Conservation (phyloP, 2,329 filamentous ascomycete species). For the Achaetomium macrosporum region DNA sequence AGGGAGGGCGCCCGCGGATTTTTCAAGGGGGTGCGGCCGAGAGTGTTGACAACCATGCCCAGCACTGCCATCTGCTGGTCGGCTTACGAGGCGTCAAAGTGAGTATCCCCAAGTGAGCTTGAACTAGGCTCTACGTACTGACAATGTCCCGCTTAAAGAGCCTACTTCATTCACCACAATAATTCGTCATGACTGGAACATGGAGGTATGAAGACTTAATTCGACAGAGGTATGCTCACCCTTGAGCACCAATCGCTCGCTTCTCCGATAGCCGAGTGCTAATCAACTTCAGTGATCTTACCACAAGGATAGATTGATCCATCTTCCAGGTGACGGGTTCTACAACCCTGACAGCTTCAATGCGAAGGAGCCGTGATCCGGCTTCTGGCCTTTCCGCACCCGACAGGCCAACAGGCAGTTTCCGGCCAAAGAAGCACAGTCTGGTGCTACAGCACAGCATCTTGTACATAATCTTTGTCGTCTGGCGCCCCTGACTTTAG, state of each 20-base stretch:
- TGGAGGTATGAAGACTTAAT: neutral
- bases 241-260: neutral
- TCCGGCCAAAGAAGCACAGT: neutral
- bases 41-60: constrained; percentile 94
- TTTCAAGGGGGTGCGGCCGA: constrained; percentile 84
- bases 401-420: neutral
- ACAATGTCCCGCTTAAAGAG: constrained; percentile 33
- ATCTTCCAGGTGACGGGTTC: neutral
- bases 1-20: constrained; percentile 83
- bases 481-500: constrained; percentile 2
- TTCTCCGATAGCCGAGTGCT: neutral
- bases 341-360: neutral
- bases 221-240: neutral
- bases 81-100: constrained; percentile 65
- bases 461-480: constrained; percentile 18
- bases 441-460: neutral
- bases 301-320: constrained; percentile 3
- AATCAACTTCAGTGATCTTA: neutral
- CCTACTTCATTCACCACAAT: constrained; percentile 56
- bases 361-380: neutral
- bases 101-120: constrained; percentile 28
- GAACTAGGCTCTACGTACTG: constrained; percentile 5
- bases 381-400: neutral
- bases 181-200: constrained; percentile 25
- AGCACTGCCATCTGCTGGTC: constrained; percentile 99